A percentile compares a stretch with the other conserved stretches of the same genome.
phyloP scores from a whole-genome alignment of 1,284 basidiomycete species.

The Trametes pubescens region DNA sequence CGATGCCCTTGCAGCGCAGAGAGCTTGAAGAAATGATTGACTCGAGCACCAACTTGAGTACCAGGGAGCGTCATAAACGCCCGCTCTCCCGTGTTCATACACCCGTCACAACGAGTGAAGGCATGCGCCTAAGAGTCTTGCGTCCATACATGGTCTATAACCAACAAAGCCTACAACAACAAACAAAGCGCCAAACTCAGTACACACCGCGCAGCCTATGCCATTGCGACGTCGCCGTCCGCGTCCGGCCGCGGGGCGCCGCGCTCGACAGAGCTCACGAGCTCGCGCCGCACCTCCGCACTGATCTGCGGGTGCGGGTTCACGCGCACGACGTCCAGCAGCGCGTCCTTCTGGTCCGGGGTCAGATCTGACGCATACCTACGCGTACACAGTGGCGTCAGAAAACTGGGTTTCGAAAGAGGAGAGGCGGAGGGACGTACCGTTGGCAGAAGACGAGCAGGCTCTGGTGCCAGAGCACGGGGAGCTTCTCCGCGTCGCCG shows the following conservation, averaged over 20 bases:
- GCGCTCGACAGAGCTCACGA: conserved; percentile 76
- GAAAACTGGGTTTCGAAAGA: not conserved
- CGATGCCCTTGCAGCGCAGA: too few relatives aligned
- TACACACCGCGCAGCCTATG: conserved; percentile 22
- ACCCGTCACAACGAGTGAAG: too few relatives aligned
- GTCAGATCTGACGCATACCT: conserved; percentile 98
- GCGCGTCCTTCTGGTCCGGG: conserved; percentile 96
- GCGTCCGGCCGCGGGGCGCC: conserved; percentile 67
- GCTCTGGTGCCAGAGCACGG: conserved; percentile 98
- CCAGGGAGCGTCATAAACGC: too few relatives aligned
- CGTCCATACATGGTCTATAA: not conserved
- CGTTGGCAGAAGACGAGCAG: conserved; percentile 94
- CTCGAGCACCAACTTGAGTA: too few relatives aligned
- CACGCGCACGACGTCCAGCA: conserved; percentile 92
- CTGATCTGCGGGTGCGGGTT: conserved; percentile 92
- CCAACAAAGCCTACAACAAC: conserved; percentile 4
- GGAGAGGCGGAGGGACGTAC: conserved; percentile 49
- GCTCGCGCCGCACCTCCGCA: conserved; percentile 90
- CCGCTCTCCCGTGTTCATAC: too few relatives aligned
- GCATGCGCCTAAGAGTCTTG: too few relatives aligned
- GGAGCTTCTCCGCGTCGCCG: conserved; percentile 79
- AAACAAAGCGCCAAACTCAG: not conserved
- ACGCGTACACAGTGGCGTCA: conserved; percentile 5
- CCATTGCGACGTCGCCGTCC: conserved; percentile 50
- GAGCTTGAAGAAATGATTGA: too few relatives aligned